These are phyloP conservation scores for Diaporthe nobilis DNA, from an alignment of 2,329 filamentous ascomycete species.

Conservation along the genomic window DNA sequence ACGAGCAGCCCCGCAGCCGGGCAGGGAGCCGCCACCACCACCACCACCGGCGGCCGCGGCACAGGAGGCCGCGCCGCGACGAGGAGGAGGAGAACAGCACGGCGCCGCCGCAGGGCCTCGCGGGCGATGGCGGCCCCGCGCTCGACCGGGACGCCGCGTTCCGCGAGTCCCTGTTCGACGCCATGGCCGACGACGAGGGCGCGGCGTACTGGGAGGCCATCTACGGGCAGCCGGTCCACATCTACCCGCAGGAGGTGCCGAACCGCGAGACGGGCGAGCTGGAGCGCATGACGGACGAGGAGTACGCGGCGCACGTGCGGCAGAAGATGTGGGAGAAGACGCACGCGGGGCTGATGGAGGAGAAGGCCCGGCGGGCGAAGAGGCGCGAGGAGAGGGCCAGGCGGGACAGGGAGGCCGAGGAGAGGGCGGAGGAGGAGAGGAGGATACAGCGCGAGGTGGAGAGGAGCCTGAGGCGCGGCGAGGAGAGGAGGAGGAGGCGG, in stretches of 20 bases:
- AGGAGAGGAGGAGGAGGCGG: constrained; percentile 70
- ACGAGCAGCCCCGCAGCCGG: constrained; percentile 45
- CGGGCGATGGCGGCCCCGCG: neutral
- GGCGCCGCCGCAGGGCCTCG: neutral
- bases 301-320: constrained; percentile 89
- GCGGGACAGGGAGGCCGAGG: constrained; percentile 60
- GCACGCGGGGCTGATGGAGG: constrained; percentile 85
- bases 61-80: neutral
- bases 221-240: constrained; percentile 95
- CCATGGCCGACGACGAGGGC: constrained; percentile 96
- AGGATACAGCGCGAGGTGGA: constrained; percentile 76
- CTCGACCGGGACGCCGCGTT: constrained; percentile 84
- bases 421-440: constrained; percentile 53
- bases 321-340: constrained; percentile 96
- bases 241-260: constrained; percentile 70
- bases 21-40: constrained; percentile 48
- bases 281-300: constrained; percentile 91
- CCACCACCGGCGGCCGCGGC: constrained; percentile 48
- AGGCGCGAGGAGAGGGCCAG: constrained; percentile 75
- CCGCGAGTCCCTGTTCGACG: constrained; percentile 94
- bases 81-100: neutral
- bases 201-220: constrained; percentile 95
- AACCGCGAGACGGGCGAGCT: constrained; percentile 67
- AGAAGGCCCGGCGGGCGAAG: constrained; percentile 68
- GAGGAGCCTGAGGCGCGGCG: constrained; percentile 75